Evolutionary conservation across 192 early-diverging fungal species (phyloP), one percentile per base, ranked within the genome.

Genomic region (Linderina pennispora): DNA sequence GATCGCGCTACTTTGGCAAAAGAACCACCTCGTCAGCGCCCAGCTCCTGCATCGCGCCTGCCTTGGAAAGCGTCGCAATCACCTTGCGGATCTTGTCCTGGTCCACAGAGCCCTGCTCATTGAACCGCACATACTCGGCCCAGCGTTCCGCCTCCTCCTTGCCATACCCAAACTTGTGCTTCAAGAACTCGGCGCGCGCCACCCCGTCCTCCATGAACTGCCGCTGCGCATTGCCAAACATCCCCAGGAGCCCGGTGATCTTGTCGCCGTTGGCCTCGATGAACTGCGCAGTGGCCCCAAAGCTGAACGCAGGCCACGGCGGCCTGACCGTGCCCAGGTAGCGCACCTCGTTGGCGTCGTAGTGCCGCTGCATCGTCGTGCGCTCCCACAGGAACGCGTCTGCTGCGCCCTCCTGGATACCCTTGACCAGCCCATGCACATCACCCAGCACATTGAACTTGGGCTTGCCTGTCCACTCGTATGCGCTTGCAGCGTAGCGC

Each of bases 351-450:
- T 78, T 72, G 10, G 67, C 65, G 18, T 80, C 81, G 41, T 91
- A 87, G 52, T 89, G 79, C 3, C 85, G 80, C 58, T 95, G 89
- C 53, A 90, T 95, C n/a, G 90, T 95, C 23, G 91, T 84, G 0
- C 80, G 75, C 49, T 95, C 92, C 92, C 92, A 95, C 50, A 95
- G 65, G 43, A 95, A 95, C 6, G 81, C 85, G 63, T 93, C 92
- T 5, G 63, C 64, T 5, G 54, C 45, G 17, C 77, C 78, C 5
- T 65, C 55, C 28, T 79, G 75, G 37, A 89, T 80, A 14, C 86
- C 88, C 11, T 77, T 53, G 9, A 82, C 70, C 63, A 95, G 78
- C 1, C 79, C 77, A 14, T 78, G 48, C 31, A 95, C 79, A 47
- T 90, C 82, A 43, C 89, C 79, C n/a, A 87, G 60, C 3, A 86